Percentiles rank a stretch among this genome's conserved stretches.
Evolutionary conservation across 2,329 filamentous ascomycete genomes (phyloP).

Genomic region (Periconia sp.): DNA sequence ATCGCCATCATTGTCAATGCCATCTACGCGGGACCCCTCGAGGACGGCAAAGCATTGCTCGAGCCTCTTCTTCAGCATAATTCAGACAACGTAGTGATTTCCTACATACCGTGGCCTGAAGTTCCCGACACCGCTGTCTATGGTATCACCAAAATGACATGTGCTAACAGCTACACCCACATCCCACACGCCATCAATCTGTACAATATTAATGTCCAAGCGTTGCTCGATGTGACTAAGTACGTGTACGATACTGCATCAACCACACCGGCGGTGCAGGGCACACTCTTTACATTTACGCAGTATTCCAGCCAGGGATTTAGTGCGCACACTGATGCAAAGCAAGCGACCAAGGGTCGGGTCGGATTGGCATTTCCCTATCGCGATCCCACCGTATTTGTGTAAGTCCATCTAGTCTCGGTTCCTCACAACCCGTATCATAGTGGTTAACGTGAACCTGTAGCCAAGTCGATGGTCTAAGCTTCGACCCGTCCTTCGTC

Average conservation of each 20-base stretch:
- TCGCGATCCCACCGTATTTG: neutral
- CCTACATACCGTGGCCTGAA: neutral
- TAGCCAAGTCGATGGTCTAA: too few relatives aligned
- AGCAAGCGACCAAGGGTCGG: neutral
- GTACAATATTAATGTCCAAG: neutral
- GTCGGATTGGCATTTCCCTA: neutral
- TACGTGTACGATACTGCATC: neutral
- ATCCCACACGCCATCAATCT: neutral
- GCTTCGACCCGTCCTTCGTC: too few relatives aligned
- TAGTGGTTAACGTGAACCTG: too few relatives aligned
- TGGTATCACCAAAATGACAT: neutral
- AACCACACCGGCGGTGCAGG: neutral
- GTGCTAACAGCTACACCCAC: neutral
- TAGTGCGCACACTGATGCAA: too few relatives aligned
- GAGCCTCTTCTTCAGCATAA: neutral
- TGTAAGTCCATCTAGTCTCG: neutral
- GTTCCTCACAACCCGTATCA: too few relatives aligned
- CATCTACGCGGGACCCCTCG: neutral
- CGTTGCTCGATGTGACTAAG: neutral
- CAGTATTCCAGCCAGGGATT: neutral
- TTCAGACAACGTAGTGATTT: neutral
- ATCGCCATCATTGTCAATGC: neutral
- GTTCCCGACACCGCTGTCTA: neutral
- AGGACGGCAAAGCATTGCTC: neutral
- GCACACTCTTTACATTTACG: neutral